These are phyloP conservation scores for Durusdinium trenchii DNA, from an alignment of 73 alveolate species.

Conservation along the genomic window DNA sequence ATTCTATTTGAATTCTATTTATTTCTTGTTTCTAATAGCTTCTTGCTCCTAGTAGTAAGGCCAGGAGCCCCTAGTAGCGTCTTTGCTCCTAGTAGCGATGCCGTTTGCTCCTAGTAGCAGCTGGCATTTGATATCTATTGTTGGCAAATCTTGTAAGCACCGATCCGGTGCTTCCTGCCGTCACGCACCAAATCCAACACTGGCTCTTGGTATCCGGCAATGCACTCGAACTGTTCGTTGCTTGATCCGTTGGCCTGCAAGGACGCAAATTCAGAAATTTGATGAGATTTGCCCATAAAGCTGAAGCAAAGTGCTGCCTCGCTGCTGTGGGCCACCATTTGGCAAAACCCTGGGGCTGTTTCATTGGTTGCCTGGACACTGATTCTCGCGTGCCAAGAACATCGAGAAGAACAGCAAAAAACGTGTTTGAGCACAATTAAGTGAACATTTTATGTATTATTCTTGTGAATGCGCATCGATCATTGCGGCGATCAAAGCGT, in stretches of 20 bases:
- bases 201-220: not conserved
- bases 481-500: not conserved
- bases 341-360: constrained; percentile 10
- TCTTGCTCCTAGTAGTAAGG: too few relatives aligned
- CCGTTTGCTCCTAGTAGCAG: too few relatives aligned
- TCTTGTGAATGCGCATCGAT: not conserved
- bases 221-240: not conserved
- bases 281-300: not conserved
- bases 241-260: not conserved
- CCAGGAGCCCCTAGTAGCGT: too few relatives aligned
- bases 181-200: not conserved
- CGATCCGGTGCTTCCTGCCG: not conserved
- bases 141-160: not conserved
- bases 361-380: not conserved
- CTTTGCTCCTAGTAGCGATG: too few relatives aligned
- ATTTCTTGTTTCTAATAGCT: too few relatives aligned
- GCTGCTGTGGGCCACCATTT: not conserved
- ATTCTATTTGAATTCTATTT: too few relatives aligned
- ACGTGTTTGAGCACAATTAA: not conserved
- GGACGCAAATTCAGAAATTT: not conserved
- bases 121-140: not conserved
- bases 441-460: not conserved
- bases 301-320: not conserved
- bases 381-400: not conserved
- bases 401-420: not conserved